Base-by-base conservation (phyloP, 495 filamentous ascomycete genomes). In the Lepraria neglecta region DNA sequence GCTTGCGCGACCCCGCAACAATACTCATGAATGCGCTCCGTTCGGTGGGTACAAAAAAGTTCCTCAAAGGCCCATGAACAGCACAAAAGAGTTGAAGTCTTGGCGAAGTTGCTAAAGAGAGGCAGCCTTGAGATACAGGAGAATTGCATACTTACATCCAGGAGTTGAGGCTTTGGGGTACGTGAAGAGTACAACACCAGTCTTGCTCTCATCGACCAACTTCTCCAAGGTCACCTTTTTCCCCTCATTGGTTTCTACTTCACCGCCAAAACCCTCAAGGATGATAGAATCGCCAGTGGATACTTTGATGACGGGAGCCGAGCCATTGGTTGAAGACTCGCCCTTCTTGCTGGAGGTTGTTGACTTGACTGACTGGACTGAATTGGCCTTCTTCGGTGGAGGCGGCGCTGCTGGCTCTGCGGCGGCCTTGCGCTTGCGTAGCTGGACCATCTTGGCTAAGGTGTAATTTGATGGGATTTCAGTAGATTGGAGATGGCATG, bases 141-240 rank as follows among this genome's bases (percentile, higher is more conserved):
- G 1, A 56, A 15, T 56, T 19, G 33, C 60, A 60, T 35, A 82
- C 90, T 82, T 86, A 96, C 94, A 98, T 60, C 95, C 94, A 31
- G 89, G 89, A 31, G 94, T 98, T 12, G 88, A 92, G 61, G 94
- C 94, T 77, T 88, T 95, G 35, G 94, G 94, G 70, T 97, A 98
- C 40, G 91, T 96, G 72, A 98, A 97, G 35, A 98, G 72, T 17
- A 95, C 88, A 27, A 97, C 88, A 24, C 94, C 92, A 54, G 80
- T 78, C 74, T 90, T 86, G 77, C 91, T 92, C 64, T 85, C 80
- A 46, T 89, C 87, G 17, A 97, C 83, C 28, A 98, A 81, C 58
- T 78, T 77, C 74, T 87, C 82, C 56, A 98, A 76, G 1, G 82
- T 91, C 14, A 86, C 90, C 71, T 85, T 89, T 43, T 72, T 72